A percentile compares a stretch with the other conserved stretches of the same genome.
phyloP scores from a whole-genome alignment of 192 early-diverging fungal genomes.

The Dissophora ornata region DNA sequence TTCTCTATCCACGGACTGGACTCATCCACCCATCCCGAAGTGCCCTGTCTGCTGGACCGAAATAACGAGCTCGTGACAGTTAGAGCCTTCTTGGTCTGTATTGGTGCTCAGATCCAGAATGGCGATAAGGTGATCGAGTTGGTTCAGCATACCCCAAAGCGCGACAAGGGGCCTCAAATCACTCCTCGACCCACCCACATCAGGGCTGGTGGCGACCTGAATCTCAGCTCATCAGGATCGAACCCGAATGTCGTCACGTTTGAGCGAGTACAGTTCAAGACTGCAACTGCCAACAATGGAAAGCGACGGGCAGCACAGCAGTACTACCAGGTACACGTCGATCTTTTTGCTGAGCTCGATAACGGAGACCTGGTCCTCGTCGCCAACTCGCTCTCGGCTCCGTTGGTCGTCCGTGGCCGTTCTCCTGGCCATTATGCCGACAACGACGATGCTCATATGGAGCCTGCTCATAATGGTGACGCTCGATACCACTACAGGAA shows the following conservation, averaged over 20 bases:
- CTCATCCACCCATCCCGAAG: constrained; percentile 56
- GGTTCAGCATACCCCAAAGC: constrained; percentile 90
- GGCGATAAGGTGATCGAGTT: constrained; percentile 84
- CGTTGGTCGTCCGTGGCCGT: constrained; percentile 92
- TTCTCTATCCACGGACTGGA: constrained; percentile 67
- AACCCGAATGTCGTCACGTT: constrained; percentile 76
- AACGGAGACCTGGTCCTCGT: constrained; percentile 68
- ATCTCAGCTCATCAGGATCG: constrained; percentile 37
- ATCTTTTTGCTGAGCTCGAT: constrained; percentile 79
- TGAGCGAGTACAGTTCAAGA: constrained; percentile 97
- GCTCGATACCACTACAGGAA: constrained; percentile 36
- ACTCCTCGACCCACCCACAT: constrained; percentile 69
- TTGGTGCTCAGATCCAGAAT: constrained; percentile 78
- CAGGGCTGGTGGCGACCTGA: constrained; percentile 70
- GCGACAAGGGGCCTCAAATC: constrained; percentile 93
- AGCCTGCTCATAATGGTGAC: constrained; percentile 5
- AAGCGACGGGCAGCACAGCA: constrained; percentile 95
- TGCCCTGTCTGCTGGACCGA: constrained; percentile 75
- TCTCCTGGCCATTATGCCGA: constrained; percentile 95
- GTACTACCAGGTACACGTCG: constrained; percentile 86
- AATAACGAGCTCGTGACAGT: constrained; percentile 68
- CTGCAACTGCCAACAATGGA: constrained; percentile 95
- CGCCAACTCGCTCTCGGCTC: constrained; percentile 79
- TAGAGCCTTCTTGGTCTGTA: constrained; percentile 77
- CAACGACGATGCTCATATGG: constrained; percentile 49